These are phyloP conservation scores for Straminergon stramineum DNA, from an alignment of 225 moss, liverwort and hornwort genomes.

Conservation along the genomic window DNA sequence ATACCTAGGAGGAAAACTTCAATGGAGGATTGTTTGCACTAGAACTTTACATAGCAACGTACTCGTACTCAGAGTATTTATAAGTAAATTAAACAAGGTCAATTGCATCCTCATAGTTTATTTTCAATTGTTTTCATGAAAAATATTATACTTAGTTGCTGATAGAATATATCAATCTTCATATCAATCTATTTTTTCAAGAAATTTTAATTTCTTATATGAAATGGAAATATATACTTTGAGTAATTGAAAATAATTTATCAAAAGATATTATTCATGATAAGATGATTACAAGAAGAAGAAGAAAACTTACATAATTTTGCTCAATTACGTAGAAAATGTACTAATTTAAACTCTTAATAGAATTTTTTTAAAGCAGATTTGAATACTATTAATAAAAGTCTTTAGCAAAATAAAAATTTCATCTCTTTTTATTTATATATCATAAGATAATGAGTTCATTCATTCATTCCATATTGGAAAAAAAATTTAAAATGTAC, in stretches of 20 bases:
- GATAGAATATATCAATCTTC: not conserved
- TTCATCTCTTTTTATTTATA: not conserved
- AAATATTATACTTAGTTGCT: not conserved
- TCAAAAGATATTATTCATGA: not conserved
- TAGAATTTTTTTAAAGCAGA: fast-evolving
- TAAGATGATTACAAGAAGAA: not conserved
- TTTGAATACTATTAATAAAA: no score
- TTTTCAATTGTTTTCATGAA: not conserved
- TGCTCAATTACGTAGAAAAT: not conserved
- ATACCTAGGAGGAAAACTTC: no score
- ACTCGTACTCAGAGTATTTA: no score
- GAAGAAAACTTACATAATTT: not conserved
- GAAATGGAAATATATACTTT: not conserved
- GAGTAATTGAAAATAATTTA: not conserved
- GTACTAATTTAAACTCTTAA: no score
- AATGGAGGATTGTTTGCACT: no score
- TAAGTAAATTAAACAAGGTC: no score
- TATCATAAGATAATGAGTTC: not conserved
- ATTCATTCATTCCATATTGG: not conserved
- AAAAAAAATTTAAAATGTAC: not conserved
- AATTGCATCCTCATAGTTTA: not conserved
- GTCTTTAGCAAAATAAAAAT: not conserved
- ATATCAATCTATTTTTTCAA: not conserved
- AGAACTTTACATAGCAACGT: no score
- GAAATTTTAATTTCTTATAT: no score